phyloP scores from a whole-genome alignment of 1,284 basidiomycete species.

The Tausonia pullulans region DNA sequence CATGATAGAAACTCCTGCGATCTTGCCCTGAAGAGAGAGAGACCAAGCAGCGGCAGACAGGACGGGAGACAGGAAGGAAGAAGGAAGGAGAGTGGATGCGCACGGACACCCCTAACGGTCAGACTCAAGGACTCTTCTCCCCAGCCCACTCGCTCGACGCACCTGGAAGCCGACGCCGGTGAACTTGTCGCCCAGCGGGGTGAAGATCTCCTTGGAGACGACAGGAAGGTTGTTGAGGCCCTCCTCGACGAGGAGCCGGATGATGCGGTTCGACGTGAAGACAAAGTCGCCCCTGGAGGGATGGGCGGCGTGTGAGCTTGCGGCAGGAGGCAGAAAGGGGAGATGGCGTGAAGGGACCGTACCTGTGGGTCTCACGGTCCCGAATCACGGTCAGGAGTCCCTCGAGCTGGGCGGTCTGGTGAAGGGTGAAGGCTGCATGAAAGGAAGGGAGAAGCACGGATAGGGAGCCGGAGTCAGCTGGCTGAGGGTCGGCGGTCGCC shows the following conservation, averaged over 20 bases:
- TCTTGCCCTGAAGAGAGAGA: too few species aligned
- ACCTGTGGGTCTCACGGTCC: slow-evolving; percentile 59
- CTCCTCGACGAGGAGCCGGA: slow-evolving; percentile 49
- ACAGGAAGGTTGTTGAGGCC: slow-evolving; percentile 91
- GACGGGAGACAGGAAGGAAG: too few species aligned
- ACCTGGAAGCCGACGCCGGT: slow-evolving; percentile 81
- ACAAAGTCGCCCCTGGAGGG: slow-evolving; percentile 76
- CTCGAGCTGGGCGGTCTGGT: slow-evolving; percentile 83
- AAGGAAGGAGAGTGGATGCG: too few species aligned
- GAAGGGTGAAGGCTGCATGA: slow-evolving; percentile 69
- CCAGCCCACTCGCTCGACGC: too few species aligned
- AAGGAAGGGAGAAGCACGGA: not conserved
- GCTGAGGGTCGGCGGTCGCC: too few species aligned
- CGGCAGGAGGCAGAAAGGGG: too few species aligned
- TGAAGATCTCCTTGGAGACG: slow-evolving; percentile 53
- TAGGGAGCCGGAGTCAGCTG: too few species aligned
- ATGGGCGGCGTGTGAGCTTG: too few species aligned
- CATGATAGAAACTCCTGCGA: slow-evolving; percentile 87
- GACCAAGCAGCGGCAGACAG: too few species aligned
- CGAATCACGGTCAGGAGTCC: slow-evolving; percentile 92
- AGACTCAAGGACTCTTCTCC: too few species aligned
- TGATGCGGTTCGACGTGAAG: slow-evolving; percentile 66
- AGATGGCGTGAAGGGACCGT: slow-evolving; percentile 15
- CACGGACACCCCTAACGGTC: too few species aligned
- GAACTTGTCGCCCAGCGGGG: slow-evolving; percentile 59